Conservation (phyloP, 108 stramenopile genomes). For the Discostella stelligeroides region DNA sequence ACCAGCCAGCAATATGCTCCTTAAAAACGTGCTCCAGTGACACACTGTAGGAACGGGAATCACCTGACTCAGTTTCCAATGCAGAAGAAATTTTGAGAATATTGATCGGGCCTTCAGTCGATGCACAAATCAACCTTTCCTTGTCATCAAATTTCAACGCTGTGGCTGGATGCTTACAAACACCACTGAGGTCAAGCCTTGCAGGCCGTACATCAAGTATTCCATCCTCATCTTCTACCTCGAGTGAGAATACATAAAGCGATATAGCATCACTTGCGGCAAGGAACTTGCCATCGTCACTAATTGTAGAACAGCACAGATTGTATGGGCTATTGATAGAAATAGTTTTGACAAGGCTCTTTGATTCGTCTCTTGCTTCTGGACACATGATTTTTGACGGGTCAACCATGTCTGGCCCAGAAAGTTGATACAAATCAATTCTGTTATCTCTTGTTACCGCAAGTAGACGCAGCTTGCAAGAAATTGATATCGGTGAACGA, state of each 20-base stretch:
- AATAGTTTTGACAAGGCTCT: slow-evolving; percentile 62
- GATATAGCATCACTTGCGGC: slow-evolving; percentile 55
- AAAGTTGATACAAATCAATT: slow-evolving; percentile 68
- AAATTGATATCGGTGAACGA: slow-evolving; percentile 57
- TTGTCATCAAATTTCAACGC: slow-evolving; percentile 42
- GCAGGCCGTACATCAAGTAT: slow-evolving; percentile 40
- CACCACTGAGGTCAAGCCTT: slow-evolving; percentile 33
- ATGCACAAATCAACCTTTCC: slow-evolving; percentile 50
- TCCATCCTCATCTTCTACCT: slow-evolving; percentile 35
- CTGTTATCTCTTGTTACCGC: slow-evolving; percentile 57
- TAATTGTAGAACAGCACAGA: slow-evolving; percentile 55
- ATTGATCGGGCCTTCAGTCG: slow-evolving; percentile 41
- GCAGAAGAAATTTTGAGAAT: slow-evolving; percentile 31
- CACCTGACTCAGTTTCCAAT: not conserved
- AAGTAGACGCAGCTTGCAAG: slow-evolving; percentile 54
- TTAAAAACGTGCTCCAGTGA: slow-evolving; percentile 38
- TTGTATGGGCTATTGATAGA: slow-evolving; percentile 62
- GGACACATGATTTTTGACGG: slow-evolving; percentile 21
- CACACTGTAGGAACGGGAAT: slow-evolving; percentile 5
- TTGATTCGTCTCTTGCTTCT: slow-evolving; percentile 49
- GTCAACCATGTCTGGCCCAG: slow-evolving; percentile 5
- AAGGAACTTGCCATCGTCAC: slow-evolving; percentile 60
- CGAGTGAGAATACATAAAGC: slow-evolving; percentile 54
- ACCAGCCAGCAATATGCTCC: slow-evolving; percentile 25
- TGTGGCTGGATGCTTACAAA: slow-evolving; percentile 32